Base-by-base conservation (phyloP, 2,329 filamentous ascomycete genomes). In the Juglanconis sp. region DNA sequence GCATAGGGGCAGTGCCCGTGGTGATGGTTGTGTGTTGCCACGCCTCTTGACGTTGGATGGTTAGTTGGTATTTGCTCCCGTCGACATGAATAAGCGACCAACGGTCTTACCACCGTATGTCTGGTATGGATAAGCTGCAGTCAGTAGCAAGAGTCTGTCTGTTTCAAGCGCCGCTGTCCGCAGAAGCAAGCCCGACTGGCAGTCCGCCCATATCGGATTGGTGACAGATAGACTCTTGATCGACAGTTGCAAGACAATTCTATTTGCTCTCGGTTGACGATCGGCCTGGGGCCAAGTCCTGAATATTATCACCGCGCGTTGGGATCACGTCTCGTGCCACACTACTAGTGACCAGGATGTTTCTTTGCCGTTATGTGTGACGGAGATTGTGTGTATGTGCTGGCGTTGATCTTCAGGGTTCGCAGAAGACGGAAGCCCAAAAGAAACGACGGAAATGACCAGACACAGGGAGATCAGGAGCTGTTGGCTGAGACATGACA, bases 241-340 rank as follows among this genome's bases (percentile, higher is more conserved):
- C 55, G 55, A 57, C 55, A 34, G 7, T 46, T 51, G 48, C 55
- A 49, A 49, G 51, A 52, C 55, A 30, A 34, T 56, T 42, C 35
- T 34, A 11, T 42, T 42, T 42, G 38, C 38, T 24, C 24, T 24
- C 4, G n/a, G 38, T 15, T 42, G 10, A 11, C 4, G 10, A 42
- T 4, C 38, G 24, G 7, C 36, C 11, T 13, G 36, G 36, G 3
- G 36, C 36, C 11, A 38, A 38, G 5, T 15, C 6, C 10, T 42
- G 4, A 15, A 9, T 13, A 42, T 42, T 9, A 15, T 10, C 38
- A 10, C 10, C n/a, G 35, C 11, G 35, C 11, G 35, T 38, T 24
- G 24, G 24, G 24, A 24, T 24, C 24, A 24, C 24, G 35, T 7
- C 35, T 15, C 38, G 38, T 42, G 38, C 10, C n/a, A 13, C 38